Base-by-base conservation (phyloP, 352 stramenopile species). In the Phytopythium delawarense region DNA sequence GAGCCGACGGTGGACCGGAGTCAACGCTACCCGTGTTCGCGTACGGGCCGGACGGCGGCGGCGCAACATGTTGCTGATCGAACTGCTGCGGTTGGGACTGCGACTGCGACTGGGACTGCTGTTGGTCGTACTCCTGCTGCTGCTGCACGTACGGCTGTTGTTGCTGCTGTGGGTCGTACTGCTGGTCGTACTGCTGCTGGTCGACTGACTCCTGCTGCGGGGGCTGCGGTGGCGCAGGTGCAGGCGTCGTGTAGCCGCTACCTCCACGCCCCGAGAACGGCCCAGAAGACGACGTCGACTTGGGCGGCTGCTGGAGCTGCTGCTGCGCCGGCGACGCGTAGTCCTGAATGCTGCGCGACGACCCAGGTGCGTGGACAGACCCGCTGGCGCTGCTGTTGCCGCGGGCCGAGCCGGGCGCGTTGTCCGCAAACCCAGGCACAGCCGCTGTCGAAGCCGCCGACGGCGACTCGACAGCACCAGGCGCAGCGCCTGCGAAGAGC, bases 401-500 rank as follows among this genome's bases (percentile, higher is more conserved):
- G 18, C 40, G 55, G 11, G 40, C 16, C 55, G 55, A 61, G 7
- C 40, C 25, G 11, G 55, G 40, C 9, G 55, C 39, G 16, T 40
- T 40, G n/a, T 9, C 42, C 25, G 55, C 39, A 20, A 61, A 61
- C 39, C 0, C 37, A 18, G 52, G 34, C 18, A 18, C 12, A 2
- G 35, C 1, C 7, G 52, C n/a, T 15, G 53, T 25, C 7, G 53
- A 59, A 12, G n/a, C 21, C 1, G 53, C 20, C 5, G 55, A 61
- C 39, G 55, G 55, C 2, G 55, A 61, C 34, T 61, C 55, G 28
- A 61, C 45, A n/a, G 62, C 56, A 18, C 59, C 55, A 15, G 59
- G 70, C 7, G 61, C 66, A 35, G 73, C 74, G 30, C 64, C 75
- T 9, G 69, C 71, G 58, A 71, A 77, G 34, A 77, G 61, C 12